These are phyloP conservation scores for Francoa sonchifolia DNA, from an alignment of 441 rosid genomes.

Conservation along the genomic window DNA sequence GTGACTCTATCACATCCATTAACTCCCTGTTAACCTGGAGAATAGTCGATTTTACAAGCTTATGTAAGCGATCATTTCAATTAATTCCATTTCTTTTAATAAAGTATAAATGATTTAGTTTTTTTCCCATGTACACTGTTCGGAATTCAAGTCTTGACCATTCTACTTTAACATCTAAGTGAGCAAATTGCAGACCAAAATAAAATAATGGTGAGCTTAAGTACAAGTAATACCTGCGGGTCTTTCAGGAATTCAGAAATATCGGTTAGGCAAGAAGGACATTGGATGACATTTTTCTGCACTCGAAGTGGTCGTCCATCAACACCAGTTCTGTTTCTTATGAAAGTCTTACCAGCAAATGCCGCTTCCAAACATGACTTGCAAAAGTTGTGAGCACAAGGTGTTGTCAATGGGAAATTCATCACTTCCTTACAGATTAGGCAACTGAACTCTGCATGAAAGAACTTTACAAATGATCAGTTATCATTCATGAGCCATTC, in stretches of 20 bases:
- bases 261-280: slow-evolving; percentile 13
- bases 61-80: background rate
- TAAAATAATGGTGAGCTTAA: background rate
- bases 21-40: slow-evolving; percentile 13
- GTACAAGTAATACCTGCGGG: slow-evolving; percentile 6
- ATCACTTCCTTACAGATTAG: slow-evolving; percentile 29
- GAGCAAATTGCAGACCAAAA: background rate
- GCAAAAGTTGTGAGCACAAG: slow-evolving; percentile 44
- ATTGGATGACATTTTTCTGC: slow-evolving; percentile 11
- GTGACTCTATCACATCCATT: slow-evolving; percentile 14
- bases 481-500: too few species aligned
- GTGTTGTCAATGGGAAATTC: slow-evolving; percentile 35
- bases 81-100: background rate
- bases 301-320: slow-evolving; percentile 7
- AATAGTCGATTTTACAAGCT: background rate
- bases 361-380: slow-evolving; percentile 29
- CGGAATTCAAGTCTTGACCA: background rate
- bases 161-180: background rate
- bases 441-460: slow-evolving; percentile 31
- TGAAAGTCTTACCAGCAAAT: slow-evolving; percentile 24
- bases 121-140: background rate
- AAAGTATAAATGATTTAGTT: background rate
- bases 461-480: too few species aligned
- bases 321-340: slow-evolving; percentile 12
- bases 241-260: slow-evolving; percentile 12